Evolutionary conservation across 225 moss, liverwort and hornwort species (phyloP).

Genomic region (Ulota crispa): DNA sequence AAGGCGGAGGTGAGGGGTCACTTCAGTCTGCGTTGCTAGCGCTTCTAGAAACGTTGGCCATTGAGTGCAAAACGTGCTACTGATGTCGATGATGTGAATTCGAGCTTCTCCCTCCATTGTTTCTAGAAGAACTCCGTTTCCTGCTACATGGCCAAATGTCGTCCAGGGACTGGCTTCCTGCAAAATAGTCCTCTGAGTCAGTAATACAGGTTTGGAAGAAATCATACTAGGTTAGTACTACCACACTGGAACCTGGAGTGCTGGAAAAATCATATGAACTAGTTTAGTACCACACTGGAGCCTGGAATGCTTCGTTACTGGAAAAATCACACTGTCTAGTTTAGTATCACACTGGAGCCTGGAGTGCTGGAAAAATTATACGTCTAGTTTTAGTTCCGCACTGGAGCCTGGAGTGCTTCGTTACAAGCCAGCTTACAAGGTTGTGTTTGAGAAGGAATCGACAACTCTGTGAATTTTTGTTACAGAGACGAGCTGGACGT

Average conservation of each 20-base stretch:
- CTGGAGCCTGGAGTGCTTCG: neutral
- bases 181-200: neutral
- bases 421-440: neutral
- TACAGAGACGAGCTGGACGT: neutral
- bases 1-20: constrained; percentile 71
- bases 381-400: neutral
- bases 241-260: no score
- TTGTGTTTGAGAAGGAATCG: neutral
- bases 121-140: constrained; percentile 71
- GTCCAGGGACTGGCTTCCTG: constrained; percentile 89
- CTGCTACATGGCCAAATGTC: constrained; percentile 79
- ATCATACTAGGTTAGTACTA: neutral
- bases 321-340: neutral
- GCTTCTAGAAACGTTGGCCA: constrained; percentile 83
- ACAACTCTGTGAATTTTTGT: neutral
- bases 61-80: constrained; percentile 76
- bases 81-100: constrained; percentile 78
- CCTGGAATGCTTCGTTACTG: no score
- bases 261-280: neutral
- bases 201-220: neutral
- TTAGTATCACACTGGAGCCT: neutral
- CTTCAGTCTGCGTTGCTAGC: constrained; percentile 64
- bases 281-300: neutral
- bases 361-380: neutral
- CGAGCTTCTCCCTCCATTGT: constrained; percentile 64